Base-by-base conservation (phyloP, 768 basidiomycete species). In the Kwoniella europaea region DNA sequence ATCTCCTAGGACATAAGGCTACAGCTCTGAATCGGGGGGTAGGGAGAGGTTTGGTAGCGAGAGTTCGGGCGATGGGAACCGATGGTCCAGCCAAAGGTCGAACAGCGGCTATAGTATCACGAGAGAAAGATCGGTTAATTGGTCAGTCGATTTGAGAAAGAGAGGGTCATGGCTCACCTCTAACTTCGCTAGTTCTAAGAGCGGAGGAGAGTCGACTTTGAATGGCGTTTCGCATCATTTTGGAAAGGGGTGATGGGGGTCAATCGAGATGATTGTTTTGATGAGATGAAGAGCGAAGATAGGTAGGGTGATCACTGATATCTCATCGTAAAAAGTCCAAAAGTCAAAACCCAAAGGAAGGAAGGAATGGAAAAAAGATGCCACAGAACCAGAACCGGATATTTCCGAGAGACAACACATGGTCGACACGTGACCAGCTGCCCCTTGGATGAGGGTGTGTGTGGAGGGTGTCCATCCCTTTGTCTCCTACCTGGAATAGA, bases 51-150 rank as follows among this genome's bases (percentile, higher is more conserved):
- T 70, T 70, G 52, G 68, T 64, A 22, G 24, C 68, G 35, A 70
- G 64, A 27, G 59, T 43, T 52, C 78, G 24, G 35, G 57, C 58
- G 35, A 63, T 27, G 35, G 68, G 56, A 5, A 69, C 65, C 43
- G 76, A 78, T 10, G 76, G 76, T 29, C 76, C 71, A 66, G 73
- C 70, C 61, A 76, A 53, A n/a, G 73, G 73, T 62, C 69, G 63
- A 43, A 64, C 53, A 24, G 72, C 65, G 41, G 60, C 64, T 44
- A 64, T 42, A 35, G 6, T n/a, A 62, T n/a, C 41, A 62, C 15
- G 60, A 43, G 13, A 7, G 15, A 24, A n/a, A 42, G 62, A 63
- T 63, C 44, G 41, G 35, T 13, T 42, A 43, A 42, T 24, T 41
- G 24, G 13, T 60, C 18, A 35, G 18, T 50, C 46, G 46, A 50